Evolutionary conservation across 1,284 basidiomycete species (phyloP), one percentile per base, ranked within the genome.

Genomic region (Ceratobasidium sp.): DNA sequence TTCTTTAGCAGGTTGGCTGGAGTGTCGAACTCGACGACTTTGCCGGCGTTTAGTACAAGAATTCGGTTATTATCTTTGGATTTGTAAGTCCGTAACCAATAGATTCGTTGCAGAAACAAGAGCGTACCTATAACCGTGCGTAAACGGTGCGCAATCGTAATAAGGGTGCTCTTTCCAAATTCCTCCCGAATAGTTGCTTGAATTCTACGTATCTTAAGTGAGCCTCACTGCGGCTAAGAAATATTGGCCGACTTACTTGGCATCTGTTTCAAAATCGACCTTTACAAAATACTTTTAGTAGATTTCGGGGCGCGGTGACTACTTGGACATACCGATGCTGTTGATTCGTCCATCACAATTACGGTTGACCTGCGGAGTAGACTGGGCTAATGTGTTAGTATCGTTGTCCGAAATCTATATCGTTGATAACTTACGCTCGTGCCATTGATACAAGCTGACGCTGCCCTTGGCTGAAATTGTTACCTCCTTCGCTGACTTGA

Each of bases 381-480:
- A n/a, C 76, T 77, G 53, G 20, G 6, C 20, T 7, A 53, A 23
- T n/a, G 18, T 23, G 20, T 53, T n/a, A 53, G 51, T 7, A 18
- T 23, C 1, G 15, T 23, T 23, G 18, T n/a, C 13, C 2, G n/a
- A 53, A n/a, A 53, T 23, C 44, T 20, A 33, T 39, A n/a, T 26
- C n/a, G 20, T 18, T 20, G 76, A 68, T 64, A 28, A 58, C 68
- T 44, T 49, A 79, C 49, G 81, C 81, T 26, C 82, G 79, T 2
- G 93, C 92, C 89, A 94, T 90, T 0, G 94, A 93, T 28, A 97
- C 90, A 2, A 97, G 87, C 84, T 97, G 95, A 23, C 94, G 84
- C 82, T 97, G 95, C 3, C 95, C 95, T 79, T 94, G 93, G 1
- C 93, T 95, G 82, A 96, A 95, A 85, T 96, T 96, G 77, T 90